Evolutionary conservation across 2,329 filamentous ascomycete genomes (phyloP).

Genomic region (Paraphaeosphaeria sporulosa): DNA sequence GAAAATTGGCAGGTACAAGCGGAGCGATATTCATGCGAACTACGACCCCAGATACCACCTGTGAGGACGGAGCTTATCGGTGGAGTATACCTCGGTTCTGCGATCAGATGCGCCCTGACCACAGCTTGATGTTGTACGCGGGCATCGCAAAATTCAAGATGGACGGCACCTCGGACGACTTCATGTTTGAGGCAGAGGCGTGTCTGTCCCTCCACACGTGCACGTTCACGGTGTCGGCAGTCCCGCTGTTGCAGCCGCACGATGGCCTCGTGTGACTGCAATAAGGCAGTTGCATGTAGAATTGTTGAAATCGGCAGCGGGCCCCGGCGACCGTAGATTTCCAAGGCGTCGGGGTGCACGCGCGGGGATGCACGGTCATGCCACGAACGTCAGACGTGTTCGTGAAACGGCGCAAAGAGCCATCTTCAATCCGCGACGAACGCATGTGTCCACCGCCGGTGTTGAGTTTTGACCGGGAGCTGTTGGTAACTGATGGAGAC

Average conservation of each 20-base stretch:
- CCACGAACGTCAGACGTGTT: slow-evolving; percentile 14
- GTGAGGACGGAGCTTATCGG: neutral
- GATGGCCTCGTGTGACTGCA: slow-evolving; percentile 3
- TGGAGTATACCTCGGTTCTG: neutral
- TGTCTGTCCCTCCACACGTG: neutral
- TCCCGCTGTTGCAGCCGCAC: slow-evolving; percentile 3
- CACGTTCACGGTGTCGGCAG: slow-evolving; percentile 1
- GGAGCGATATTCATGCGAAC: neutral
- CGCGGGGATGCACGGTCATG: slow-evolving; percentile 13
- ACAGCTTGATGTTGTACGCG: neutral
- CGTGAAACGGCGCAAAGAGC: slow-evolving; percentile 4
- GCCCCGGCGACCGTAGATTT: slow-evolving; percentile 1
- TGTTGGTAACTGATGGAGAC: slow-evolving; percentile 26
- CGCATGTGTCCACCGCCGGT: neutral
- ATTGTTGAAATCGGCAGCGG: neutral
- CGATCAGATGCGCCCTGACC: neutral
- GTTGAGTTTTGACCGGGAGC: neutral
- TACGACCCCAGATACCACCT: neutral
- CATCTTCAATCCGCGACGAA: slow-evolving; percentile 7
- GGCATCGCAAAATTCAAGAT: neutral
- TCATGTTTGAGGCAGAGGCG: slow-evolving; percentile 3
- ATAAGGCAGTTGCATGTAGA: neutral
- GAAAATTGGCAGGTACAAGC: neutral
- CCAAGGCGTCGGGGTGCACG: slow-evolving; percentile 9
- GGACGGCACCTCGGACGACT: neutral